A percentile compares a stretch with the other conserved stretches of the same genome.
phyloP scores from a whole-genome alignment of 257 asterid species.

The Ballota nigra region DNA sequence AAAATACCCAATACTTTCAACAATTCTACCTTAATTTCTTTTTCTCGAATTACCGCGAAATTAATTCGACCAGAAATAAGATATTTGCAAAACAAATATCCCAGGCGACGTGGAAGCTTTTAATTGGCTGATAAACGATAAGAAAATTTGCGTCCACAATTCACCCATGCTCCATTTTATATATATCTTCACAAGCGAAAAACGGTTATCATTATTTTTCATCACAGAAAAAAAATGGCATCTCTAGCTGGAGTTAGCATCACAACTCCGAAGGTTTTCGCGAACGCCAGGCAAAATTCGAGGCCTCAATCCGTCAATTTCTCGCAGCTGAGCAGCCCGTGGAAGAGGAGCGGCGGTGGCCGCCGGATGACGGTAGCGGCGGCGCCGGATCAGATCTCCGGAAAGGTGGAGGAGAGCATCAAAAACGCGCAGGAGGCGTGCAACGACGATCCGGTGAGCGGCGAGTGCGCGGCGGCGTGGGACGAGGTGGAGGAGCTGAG shows the following conservation, averaged over 20 bases:
- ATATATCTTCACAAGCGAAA: constrained; percentile 15
- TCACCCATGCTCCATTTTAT: constrained; percentile 20
- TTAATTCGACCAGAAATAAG: background rate
- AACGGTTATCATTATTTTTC: background rate
- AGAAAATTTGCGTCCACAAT: constrained; percentile 45
- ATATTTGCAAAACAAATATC: constrained; percentile 16
- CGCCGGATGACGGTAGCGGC: constrained; percentile 42
- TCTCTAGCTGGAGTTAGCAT: constrained; percentile 57
- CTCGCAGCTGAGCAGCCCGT: constrained; percentile 42
- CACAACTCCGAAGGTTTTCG: constrained; percentile 40
- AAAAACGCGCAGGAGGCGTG: constrained; percentile 76
- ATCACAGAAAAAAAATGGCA: constrained; percentile 39
- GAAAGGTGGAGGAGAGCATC: constrained; percentile 83
- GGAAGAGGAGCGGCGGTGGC: constrained; percentile 39
- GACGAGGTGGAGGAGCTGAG: constrained; percentile 99
- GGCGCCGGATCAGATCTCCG: constrained; percentile 67
- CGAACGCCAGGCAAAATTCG: constrained; percentile 34
- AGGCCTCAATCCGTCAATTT: constrained; percentile 22
- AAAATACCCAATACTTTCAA: background rate
- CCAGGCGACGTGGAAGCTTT: constrained; percentile 34
- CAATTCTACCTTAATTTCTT: too few species aligned
- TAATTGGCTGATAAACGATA: constrained; percentile 45
- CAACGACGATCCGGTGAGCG: constrained; percentile 57
- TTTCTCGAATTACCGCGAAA: background rate
- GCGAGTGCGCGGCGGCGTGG: constrained; percentile 99